phyloP scores from a whole-genome alignment of 2,329 filamentous ascomycete species.

The Aspergillus sojae region DNA sequence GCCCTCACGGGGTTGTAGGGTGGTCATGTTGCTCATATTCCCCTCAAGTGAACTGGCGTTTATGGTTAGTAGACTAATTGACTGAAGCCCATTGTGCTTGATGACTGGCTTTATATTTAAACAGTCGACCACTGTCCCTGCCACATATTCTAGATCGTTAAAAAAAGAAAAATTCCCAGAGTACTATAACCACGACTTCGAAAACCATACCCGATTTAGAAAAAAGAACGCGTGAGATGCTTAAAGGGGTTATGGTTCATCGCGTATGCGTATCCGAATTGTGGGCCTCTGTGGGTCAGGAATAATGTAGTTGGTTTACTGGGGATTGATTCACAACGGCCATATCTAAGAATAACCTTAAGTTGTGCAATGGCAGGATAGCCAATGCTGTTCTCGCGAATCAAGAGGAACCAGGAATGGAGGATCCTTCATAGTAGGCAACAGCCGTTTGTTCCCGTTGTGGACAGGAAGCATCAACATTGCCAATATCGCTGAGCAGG shows the following conservation, averaged over 20 bases:
- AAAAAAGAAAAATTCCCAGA: neutral
- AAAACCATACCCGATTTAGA: conserved; percentile 8
- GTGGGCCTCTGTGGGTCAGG: neutral
- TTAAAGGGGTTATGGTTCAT: neutral
- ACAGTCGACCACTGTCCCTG: neutral
- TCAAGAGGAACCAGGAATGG: neutral
- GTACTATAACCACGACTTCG: neutral
- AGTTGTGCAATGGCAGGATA: neutral
- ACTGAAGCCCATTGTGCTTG: neutral
- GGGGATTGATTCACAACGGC: neutral
- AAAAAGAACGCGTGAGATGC: neutral
- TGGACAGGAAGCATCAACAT: neutral
- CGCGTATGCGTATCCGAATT: neutral
- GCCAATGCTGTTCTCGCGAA: neutral
- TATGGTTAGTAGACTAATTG: no score
- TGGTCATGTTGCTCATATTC: neutral
- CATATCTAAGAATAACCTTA: neutral
- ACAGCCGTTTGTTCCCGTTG: neutral
- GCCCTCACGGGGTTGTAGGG: neutral
- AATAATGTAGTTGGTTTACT: neutral
- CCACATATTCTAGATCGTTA: neutral
- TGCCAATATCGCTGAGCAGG: neutral
- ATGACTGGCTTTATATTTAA: neutral
- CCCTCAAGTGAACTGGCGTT: neutral
- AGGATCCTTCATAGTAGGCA: neutral